Percentiles rank a stretch among this genome's conserved stretches.
phyloP scores from a whole-genome alignment of 2,329 filamentous ascomycete species.

The Rhexocercosporidium sp. region DNA sequence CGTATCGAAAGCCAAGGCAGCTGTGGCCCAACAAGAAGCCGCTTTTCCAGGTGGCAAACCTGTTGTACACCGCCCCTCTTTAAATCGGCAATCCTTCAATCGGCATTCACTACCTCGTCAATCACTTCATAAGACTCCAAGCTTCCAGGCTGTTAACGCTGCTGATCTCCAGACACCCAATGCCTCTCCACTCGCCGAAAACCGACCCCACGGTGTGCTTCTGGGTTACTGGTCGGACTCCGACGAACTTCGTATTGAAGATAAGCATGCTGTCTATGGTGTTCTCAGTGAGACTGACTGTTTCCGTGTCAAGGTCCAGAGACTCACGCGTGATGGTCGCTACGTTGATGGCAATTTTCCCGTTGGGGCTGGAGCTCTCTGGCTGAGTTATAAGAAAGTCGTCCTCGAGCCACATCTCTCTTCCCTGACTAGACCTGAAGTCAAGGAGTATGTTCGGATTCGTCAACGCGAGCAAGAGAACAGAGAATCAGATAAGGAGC shows the following conservation, averaged over 20 bases:
- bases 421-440: constrained; percentile 56
- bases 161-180: constrained; percentile 35
- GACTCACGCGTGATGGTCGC: constrained; percentile 64
- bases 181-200: constrained; percentile 30
- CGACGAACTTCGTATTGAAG: constrained; percentile 49
- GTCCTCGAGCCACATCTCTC: constrained; percentile 61
- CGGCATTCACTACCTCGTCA: constrained; percentile 37
- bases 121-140: constrained; percentile 33
- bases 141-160: constrained; percentile 39
- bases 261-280: constrained; percentile 67
- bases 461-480: constrained; percentile 62
- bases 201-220: constrained; percentile 43
- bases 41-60: constrained; percentile 29
- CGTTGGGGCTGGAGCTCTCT: constrained; percentile 61
- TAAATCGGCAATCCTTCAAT: constrained; percentile 26
- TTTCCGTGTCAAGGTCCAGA: constrained; percentile 67
- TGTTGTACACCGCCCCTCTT: constrained; percentile 30
- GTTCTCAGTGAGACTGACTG: constrained; percentile 67
- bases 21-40: constrained; percentile 31
- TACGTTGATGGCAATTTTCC: constrained; percentile 65
- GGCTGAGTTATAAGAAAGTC: constrained; percentile 68
- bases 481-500: constrained; percentile 55
- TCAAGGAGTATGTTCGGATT: constrained; percentile 68
- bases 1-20: constrained; percentile 35
- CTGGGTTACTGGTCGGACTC: constrained; percentile 66